Conservation (phyloP, 768 basidiomycete genomes). For the Boletus sensibilis region DNA sequence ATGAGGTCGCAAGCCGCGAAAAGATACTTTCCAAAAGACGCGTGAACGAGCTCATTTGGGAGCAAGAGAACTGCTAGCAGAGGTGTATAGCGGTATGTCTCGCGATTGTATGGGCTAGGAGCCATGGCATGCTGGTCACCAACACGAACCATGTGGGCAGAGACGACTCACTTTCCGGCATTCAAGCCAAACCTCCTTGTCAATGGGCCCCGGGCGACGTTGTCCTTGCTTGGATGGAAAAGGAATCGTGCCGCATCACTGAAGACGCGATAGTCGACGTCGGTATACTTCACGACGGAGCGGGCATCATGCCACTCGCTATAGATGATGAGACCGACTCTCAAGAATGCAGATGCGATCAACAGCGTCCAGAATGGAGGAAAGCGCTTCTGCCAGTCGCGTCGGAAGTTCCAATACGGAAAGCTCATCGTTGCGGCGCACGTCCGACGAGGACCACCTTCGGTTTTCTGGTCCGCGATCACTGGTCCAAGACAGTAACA, state of each 20-base stretch:
- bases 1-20: slow-evolving; percentile 83
- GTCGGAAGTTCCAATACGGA: not conserved
- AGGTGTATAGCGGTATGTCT: slow-evolving; percentile 97
- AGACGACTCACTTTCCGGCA: slow-evolving; percentile 74
- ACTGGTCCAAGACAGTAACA: too few relatives aligned
- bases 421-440: slow-evolving; percentile 1
- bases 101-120: slow-evolving; percentile 80
- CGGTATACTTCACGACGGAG: slow-evolving; percentile 92
- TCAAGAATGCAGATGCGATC: slow-evolving; percentile 53
- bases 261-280: slow-evolving; percentile 95
- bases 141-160: not conserved
- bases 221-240: slow-evolving; percentile 45
- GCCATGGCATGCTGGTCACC: slow-evolving; percentile 6
- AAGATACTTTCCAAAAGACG: slow-evolving; percentile 87
- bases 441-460: not conserved
- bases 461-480: not conserved
- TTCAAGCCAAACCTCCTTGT: slow-evolving; percentile 37
- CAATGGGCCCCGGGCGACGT: slow-evolving; percentile 63
- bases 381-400: slow-evolving; percentile 9
- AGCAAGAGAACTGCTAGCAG: slow-evolving; percentile 78
- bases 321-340: slow-evolving; percentile 73
- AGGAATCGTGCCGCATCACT: slow-evolving; percentile 84
- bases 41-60: slow-evolving; percentile 79
- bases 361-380: slow-evolving; percentile 53
- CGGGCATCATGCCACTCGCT: slow-evolving; percentile 88